phyloP scores from a whole-genome alignment of 2,329 filamentous ascomycete species.

The Fusarium sp. region DNA sequence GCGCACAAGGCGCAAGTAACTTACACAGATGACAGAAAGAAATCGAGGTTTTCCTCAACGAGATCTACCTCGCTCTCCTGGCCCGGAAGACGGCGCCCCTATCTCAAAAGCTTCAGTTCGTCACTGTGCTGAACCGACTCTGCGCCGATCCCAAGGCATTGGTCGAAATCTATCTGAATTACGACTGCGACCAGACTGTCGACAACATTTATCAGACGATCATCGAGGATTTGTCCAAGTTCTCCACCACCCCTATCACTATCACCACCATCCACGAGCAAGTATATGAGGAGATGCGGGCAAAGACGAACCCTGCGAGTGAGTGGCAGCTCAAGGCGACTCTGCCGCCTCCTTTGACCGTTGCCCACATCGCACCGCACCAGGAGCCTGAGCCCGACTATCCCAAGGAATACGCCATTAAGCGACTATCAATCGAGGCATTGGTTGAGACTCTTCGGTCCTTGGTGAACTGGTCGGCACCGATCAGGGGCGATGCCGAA shows the following conservation, averaged over 20 bases:
- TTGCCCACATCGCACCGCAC: conserved; percentile 75
- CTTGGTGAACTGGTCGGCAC: conserved; percentile 88
- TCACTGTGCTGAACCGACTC: conserved; percentile 85
- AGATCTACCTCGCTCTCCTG: conserved; percentile 93
- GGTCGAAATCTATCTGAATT: conserved; percentile 97
- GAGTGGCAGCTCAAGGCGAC: conserved; percentile 92
- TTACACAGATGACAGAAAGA: conserved; percentile 75
- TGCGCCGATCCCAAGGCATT: conserved; percentile 87
- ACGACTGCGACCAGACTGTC: conserved; percentile 94
- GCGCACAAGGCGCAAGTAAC: conserved; percentile 4
- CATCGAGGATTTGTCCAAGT: conserved; percentile 91
- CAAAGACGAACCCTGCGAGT: conserved; percentile 67
- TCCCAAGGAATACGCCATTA: conserved; percentile 90
- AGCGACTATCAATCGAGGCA: conserved; percentile 88
- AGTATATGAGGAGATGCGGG: conserved; percentile 83
- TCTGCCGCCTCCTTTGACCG: conserved; percentile 86
- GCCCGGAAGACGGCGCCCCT: conserved; percentile 87
- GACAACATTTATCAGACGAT: conserved; percentile 98
- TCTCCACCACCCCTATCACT: conserved; percentile 82
- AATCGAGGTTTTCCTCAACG: conserved; percentile 96
- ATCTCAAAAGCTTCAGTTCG: conserved; percentile 92
- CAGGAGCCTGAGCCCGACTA: conserved; percentile 75
- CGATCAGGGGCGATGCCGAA: conserved; percentile 68
- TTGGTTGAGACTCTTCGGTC: conserved; percentile 90
- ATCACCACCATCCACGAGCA: conserved; percentile 85